These are phyloP conservation scores for Coemansia nantahalensis DNA, from an alignment of 192 early-diverging fungal species.

Conservation along the genomic window DNA sequence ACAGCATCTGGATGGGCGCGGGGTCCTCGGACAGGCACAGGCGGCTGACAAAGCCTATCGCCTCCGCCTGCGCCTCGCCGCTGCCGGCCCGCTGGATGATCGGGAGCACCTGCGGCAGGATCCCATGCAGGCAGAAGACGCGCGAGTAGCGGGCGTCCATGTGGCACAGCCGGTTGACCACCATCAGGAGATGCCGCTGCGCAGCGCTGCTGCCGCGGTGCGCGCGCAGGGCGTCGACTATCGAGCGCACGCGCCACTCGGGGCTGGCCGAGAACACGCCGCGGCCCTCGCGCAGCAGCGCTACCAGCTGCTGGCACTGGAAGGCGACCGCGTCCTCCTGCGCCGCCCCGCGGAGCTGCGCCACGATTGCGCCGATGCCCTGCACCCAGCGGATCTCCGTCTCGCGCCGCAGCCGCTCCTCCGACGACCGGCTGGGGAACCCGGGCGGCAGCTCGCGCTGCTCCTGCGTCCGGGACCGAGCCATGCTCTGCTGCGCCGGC, in stretches of 20 bases:
- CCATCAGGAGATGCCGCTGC: constrained; percentile 33
- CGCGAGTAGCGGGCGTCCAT: constrained; percentile 40
- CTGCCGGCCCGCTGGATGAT: constrained; percentile 8
- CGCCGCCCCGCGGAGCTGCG: constrained; percentile 21
- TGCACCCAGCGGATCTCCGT: constrained; percentile 51
- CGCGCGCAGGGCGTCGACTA: constrained; percentile 41
- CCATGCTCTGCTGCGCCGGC: no score
- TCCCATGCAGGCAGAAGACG: constrained; percentile 44
- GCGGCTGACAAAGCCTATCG: constrained; percentile 30
- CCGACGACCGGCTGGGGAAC: constrained; percentile 38
- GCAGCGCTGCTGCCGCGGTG: constrained; percentile 26
- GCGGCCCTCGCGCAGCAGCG: constrained; percentile 41
- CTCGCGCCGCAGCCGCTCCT: constrained; percentile 51
- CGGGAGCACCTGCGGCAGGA: constrained; percentile 35
- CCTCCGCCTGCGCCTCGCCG: constrained; percentile 37
- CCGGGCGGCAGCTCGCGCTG: constrained; percentile 16
- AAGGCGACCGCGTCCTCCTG: constrained; percentile 38
- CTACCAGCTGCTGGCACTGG: constrained; percentile 41
- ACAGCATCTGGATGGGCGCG: constrained; percentile 41
- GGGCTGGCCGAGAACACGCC: constrained; percentile 47
- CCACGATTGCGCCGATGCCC: constrained; percentile 37
- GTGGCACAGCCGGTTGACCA: constrained; percentile 45
- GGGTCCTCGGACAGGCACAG: constrained; percentile 39
- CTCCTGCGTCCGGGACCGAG: constrained; percentile 7
- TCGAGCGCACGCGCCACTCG: constrained; percentile 48